Conservation (phyloP, 495 filamentous ascomycete genomes). For the Penicillium angulare region DNA sequence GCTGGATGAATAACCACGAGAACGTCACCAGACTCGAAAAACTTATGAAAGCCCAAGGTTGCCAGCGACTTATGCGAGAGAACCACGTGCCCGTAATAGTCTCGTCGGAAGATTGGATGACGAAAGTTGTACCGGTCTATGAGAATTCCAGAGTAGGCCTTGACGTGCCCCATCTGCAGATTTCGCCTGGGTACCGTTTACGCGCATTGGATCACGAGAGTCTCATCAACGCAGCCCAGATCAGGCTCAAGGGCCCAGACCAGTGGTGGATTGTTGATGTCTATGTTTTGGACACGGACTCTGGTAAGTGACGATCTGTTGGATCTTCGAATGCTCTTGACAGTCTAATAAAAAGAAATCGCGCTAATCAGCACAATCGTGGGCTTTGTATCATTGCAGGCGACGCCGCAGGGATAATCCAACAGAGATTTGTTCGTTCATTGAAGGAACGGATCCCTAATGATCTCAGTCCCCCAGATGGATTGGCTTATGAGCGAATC, state of each 20-base stretch:
- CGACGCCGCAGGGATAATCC: no score
- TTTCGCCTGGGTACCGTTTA: conserved; percentile 1
- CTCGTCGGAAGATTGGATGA: neutral
- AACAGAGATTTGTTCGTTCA: conserved; percentile 3
- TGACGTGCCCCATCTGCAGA: neutral
- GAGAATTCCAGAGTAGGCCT: no score
- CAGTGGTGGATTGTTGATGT: conserved; percentile 18
- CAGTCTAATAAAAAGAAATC: no score
- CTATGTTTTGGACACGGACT: conserved; percentile 10
- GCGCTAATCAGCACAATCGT: no score
- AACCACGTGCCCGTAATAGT: conserved; percentile 1
- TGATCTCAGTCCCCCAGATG: conserved; percentile 6
- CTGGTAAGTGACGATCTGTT: neutral
- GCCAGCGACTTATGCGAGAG: neutral
- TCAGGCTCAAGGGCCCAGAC: neutral
- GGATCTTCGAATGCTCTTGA: neutral
- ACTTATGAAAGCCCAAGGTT: conserved; percentile 1
- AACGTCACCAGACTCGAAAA: neutral
- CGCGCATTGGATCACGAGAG: conserved; percentile 9
- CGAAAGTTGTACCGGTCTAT: neutral
- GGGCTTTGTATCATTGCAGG: no score
- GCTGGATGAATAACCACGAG: neutral
- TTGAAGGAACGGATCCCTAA: conserved; percentile 11
- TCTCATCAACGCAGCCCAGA: conserved; percentile 7
- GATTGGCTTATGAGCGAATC: conserved; percentile 15